Base-by-base conservation (phyloP, 768 basidiomycete species). In the Dacryopinax primogenitus region DNA sequence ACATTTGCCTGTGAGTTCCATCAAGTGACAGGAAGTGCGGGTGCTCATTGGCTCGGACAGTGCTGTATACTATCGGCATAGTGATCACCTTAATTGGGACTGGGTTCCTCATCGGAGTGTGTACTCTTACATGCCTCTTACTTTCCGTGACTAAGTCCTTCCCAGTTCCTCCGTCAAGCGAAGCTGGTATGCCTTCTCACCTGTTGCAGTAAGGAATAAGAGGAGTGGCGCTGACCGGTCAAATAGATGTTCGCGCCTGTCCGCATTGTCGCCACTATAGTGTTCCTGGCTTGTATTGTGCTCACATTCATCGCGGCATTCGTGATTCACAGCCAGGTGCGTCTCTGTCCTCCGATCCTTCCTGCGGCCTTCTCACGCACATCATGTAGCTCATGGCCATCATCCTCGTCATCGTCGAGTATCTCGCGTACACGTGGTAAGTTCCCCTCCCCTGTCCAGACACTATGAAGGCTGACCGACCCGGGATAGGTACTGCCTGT, bases 401-500 rank as follows among this genome's bases (percentile, higher is more conserved):
- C 90, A 90, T 92, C 66, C 90, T 96, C 74, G 93, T 96, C 66
- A 81, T 95, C 76, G 78, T 96, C 74, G 86, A 94, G 74, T 95
- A 90, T 75, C 79, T 95, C 65, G 93, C 92, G 4, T 95, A 88
- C 75, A 84, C 87, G 23, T 96, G 92, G 92, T 94, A 88, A 74
- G 72, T 87, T 86, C 6, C 23, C 39, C 15, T 37, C 64, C 44
- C 63, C 3, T 3, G 1, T 16, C 47, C 15, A 64, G 36, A 18
- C 21, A 9, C 26, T 21, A 21, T 63, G 15, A 62, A 30, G 7
- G 1, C 28, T 51, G 28, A 23, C 26, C 26, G 16, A 37, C 28
- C 1, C 4, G 28, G 28, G 36, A 12, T 65, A 69, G 73, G 75
- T 77, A 77, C 67, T 73, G 69, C 11, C 69, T 78, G 11, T 73